These are phyloP conservation scores for Ophiostoma quercus DNA, from an alignment of 2,329 filamentous ascomycete species.

Conservation along the genomic window DNA sequence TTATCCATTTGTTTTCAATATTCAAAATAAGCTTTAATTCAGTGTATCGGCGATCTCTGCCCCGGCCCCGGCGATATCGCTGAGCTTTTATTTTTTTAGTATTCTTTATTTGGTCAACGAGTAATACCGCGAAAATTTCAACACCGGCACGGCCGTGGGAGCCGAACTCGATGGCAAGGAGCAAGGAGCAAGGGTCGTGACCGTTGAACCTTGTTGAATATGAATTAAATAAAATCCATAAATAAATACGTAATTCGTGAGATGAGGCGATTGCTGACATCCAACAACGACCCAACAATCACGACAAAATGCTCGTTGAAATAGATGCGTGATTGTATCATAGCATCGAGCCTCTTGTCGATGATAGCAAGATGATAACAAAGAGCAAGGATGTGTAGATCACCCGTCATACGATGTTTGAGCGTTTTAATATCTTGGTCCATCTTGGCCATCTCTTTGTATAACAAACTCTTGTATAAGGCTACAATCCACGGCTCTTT, in stretches of 20 bases:
- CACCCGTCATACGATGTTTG: not conserved
- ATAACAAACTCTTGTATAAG: too few relatives aligned
- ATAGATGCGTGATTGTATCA: too few relatives aligned
- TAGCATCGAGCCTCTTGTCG: too few relatives aligned
- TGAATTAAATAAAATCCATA: not conserved
- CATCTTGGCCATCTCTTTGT: not conserved
- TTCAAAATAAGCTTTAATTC: not conserved
- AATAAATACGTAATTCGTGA: not conserved
- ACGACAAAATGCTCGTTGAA: too few relatives aligned
- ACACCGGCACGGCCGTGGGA: constrained; percentile 4
- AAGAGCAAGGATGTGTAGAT: too few relatives aligned
- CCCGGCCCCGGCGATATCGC: constrained; percentile 8
- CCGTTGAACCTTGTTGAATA: not conserved
- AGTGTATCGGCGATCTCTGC: not conserved
- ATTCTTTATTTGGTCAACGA: not conserved
- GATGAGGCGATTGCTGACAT: not conserved
- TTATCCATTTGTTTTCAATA: not conserved
- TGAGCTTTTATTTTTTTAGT: not conserved
- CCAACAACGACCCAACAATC: not conserved
- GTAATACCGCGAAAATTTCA: not conserved
- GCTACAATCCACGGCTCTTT: too few relatives aligned
- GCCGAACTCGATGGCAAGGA: not conserved
- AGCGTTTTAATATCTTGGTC: not conserved
- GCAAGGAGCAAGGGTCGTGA: too few relatives aligned
- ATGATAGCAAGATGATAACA: too few relatives aligned